These are phyloP conservation scores for Colletotrichum caudatum DNA, from an alignment of 2,329 filamentous ascomycete genomes.

Conservation along the genomic window DNA sequence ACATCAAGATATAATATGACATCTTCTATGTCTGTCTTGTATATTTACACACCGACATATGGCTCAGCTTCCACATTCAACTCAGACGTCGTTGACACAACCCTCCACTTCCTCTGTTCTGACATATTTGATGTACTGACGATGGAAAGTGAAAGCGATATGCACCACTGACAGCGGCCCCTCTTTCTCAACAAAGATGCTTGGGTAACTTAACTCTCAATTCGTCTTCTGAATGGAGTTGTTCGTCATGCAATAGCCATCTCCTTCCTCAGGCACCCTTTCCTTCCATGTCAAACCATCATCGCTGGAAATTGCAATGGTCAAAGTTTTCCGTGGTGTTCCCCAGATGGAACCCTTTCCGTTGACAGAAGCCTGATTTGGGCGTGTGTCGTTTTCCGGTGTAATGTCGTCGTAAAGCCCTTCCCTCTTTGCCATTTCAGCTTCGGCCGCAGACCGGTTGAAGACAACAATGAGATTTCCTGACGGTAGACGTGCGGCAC, in stretches of 20 bases:
- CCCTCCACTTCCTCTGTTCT: slow-evolving; percentile 46
- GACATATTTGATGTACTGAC: slow-evolving; percentile 57
- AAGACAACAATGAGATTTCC: slow-evolving; percentile 54
- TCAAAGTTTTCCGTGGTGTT: slow-evolving; percentile 52
- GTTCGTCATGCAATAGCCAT: slow-evolving; percentile 60
- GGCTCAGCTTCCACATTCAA: background rate
- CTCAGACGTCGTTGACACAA: slow-evolving; percentile 43
- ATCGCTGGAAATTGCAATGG: slow-evolving; percentile 52
- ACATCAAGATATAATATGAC: too few relatives aligned
- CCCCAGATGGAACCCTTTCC: slow-evolving; percentile 59
- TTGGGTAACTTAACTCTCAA: slow-evolving; percentile 58
- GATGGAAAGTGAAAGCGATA: slow-evolving; percentile 57
- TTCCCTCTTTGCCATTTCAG: slow-evolving; percentile 51
- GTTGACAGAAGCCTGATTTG: slow-evolving; percentile 52
- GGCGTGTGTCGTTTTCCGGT: slow-evolving; percentile 53
- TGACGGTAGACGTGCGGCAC: slow-evolving; percentile 52
- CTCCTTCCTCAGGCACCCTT: slow-evolving; percentile 56
- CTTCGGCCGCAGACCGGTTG: slow-evolving; percentile 53
- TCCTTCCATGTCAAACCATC: slow-evolving; percentile 53
- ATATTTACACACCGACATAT: background rate
- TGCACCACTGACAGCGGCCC: slow-evolving; percentile 46
- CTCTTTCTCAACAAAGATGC: slow-evolving; percentile 50
- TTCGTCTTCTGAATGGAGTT: slow-evolving; percentile 56
- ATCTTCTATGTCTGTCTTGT: too few relatives aligned
- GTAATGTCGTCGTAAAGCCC: slow-evolving; percentile 60